phyloP scores from a whole-genome alignment of 441 rosid species.

The Melastoma candidum region DNA sequence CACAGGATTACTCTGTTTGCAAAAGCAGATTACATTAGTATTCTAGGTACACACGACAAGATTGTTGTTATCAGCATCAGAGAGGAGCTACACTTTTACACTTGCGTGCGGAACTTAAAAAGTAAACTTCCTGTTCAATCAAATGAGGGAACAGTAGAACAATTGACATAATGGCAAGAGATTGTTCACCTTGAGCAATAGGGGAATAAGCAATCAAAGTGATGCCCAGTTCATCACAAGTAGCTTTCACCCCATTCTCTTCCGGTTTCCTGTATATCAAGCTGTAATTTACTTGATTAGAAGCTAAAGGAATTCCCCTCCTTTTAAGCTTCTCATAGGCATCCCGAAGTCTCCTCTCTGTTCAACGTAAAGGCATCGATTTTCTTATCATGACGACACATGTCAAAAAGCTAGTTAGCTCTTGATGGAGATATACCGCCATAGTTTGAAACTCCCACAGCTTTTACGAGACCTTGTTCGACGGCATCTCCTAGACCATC shows the following conservation, averaged over 20 bases:
- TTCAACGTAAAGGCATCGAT: conserved; percentile 2
- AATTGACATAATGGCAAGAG: background rate
- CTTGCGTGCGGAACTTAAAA: no score
- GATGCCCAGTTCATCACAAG: conserved; percentile 91
- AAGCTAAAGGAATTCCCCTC: conserved; percentile 91
- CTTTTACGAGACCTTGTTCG: conserved; percentile 91
- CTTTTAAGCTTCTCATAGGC: conserved; percentile 71
- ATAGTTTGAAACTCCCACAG: conserved; percentile 97
- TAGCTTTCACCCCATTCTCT: conserved; percentile 78
- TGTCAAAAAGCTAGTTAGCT: no score
- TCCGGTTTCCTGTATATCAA: conserved; percentile 82
- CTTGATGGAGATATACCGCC: conserved; percentile 33
- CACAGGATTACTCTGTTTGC: conserved; percentile 4
- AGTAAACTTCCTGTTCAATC: background rate
- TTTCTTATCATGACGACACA: no score
- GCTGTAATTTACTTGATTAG: conserved; percentile 97
- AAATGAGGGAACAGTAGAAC: background rate
- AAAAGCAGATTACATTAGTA: background rate
- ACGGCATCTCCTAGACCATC: conserved; percentile 99
- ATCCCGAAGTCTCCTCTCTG: conserved; percentile 72
- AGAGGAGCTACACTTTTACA: no score
- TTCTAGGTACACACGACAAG: no score
- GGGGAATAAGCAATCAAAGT: conserved; percentile 91
- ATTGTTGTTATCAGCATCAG: no score
- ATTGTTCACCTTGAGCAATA: conserved; percentile 73